A percentile compares a stretch with the other conserved stretches of the same genome.
These are phyloP conservation scores for Rhodomyrtus psidioides DNA, from an alignment of 441 rosid species.

Conservation along the genomic window DNA sequence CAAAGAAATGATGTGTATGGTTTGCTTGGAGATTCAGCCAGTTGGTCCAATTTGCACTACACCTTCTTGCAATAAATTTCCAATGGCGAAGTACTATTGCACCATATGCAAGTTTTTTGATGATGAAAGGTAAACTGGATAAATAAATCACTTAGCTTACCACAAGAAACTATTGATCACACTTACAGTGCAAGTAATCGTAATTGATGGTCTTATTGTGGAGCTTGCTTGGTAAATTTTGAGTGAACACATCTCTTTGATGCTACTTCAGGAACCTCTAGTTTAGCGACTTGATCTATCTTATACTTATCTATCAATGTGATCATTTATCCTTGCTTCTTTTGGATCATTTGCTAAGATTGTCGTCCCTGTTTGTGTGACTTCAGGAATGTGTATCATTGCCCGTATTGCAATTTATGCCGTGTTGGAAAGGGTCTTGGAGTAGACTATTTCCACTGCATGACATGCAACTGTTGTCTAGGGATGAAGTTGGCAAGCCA, in stretches of 20 bases:
- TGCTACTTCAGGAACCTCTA: background rate
- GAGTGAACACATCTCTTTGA: background rate
- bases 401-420: conserved; percentile 76
- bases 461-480: conserved; percentile 76
- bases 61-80: conserved; percentile 53
- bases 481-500: conserved; percentile 59
- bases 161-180: background rate
- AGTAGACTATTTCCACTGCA: conserved; percentile 72
- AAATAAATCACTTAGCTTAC: background rate
- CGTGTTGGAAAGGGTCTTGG: conserved; percentile 82
- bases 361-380: background rate
- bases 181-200: background rate
- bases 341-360: background rate
- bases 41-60: conserved; percentile 68
- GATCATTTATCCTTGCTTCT: background rate
- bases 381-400: conserved; percentile 63
- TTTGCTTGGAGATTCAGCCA: conserved; percentile 77
- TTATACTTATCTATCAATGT: background rate
- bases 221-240: background rate
- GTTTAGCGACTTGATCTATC: background rate
- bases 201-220: background rate
- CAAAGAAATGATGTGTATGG: conserved; percentile 98
- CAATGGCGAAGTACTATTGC: conserved; percentile 93
- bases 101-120: conserved; percentile 86
- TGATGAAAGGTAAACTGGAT: conserved; percentile 65